Evolutionary conservation across 352 stramenopile species (phyloP).

Genomic region (Globisporangium apiculatum): DNA sequence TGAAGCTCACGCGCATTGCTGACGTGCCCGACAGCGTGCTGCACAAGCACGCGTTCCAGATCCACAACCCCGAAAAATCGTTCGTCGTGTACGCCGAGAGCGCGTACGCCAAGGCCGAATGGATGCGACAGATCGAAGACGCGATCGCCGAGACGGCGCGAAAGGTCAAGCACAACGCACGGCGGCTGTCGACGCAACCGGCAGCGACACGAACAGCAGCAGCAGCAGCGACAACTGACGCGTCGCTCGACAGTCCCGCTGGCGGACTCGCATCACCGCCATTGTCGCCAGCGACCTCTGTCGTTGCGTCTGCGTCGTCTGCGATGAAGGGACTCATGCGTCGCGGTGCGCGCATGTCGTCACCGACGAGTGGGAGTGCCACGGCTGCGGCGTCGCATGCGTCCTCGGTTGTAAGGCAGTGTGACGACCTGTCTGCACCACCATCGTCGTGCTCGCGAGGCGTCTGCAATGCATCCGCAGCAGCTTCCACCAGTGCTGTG

Average conservation of each 20-base stretch:
- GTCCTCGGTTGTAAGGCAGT: no score
- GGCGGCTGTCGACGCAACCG: conserved; percentile 43
- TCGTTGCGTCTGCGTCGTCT: conserved; percentile 17
- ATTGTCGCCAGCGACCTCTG: conserved; percentile 6
- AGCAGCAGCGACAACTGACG: background rate
- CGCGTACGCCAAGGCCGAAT: conserved; percentile 58
- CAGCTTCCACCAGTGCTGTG: no score
- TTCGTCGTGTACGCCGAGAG: conserved; percentile 79
- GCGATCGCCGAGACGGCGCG: conserved; percentile 64
- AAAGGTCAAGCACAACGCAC: conserved; percentile 68
- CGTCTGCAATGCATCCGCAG: no score
- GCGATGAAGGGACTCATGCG: conserved; percentile 52
- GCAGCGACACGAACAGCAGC: background rate
- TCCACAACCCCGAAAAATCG: conserved; percentile 79
- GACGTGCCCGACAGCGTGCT: conserved; percentile 67
- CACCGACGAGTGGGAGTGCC: conserved; percentile 10
- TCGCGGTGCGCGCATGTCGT: conserved; percentile 37
- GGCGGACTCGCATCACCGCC: background rate
- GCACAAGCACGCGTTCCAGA: conserved; percentile 77
- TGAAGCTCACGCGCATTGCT: conserved; percentile 78
- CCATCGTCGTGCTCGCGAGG: no score
- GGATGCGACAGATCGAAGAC: conserved; percentile 78
- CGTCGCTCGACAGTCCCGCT: background rate
- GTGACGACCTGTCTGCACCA: no score
- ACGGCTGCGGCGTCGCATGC: no score